Percentiles rank a stretch among this genome's conserved stretches.
Conservation (phyloP, 2,329 filamentous ascomycete genomes). For the Fusarium ramigenum region DNA sequence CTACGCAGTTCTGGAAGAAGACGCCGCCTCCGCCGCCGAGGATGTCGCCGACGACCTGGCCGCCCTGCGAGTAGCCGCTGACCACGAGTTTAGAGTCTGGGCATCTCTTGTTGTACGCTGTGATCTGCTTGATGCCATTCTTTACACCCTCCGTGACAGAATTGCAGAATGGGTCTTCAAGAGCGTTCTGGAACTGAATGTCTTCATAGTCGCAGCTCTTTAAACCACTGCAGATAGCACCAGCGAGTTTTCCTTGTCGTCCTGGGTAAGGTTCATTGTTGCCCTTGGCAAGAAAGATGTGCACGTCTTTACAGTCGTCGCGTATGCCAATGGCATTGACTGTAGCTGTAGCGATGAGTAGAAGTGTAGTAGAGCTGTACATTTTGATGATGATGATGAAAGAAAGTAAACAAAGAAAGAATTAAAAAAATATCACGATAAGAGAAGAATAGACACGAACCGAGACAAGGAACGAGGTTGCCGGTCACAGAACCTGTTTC, state of each 20-base stretch:
- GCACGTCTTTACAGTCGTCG: conserved; percentile 13
- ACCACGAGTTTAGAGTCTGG: conserved; percentile 14
- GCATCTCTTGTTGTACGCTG: conserved; percentile 13
- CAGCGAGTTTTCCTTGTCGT: conserved; percentile 5
- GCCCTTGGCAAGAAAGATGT: conserved; percentile 18
- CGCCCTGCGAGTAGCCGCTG: conserved; percentile 16
- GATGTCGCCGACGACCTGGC: conserved; percentile 12
- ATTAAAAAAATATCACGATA: not conserved
- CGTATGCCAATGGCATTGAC: not conserved
- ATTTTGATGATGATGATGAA: not conserved
- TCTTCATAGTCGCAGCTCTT: conserved; percentile 23
- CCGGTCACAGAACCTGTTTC: conserved; percentile 1
- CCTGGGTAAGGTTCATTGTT: conserved; percentile 17
- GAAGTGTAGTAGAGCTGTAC: not conserved
- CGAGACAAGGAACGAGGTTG: not conserved
- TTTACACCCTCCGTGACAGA: conserved; percentile 10
- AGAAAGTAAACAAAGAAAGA: not conserved
- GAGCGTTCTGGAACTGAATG: conserved; percentile 10
- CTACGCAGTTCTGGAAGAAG: conserved; percentile 14
- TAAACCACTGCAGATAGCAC: conserved; percentile 1
- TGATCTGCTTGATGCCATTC: conserved; percentile 22
- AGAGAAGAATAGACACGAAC: not conserved
- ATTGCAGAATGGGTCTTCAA: conserved; percentile 3
- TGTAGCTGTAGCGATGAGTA: not conserved
- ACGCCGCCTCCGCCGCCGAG: conserved; percentile 20